Base-by-base conservation (phyloP, 176 grass and related monocot genomes). In the Juncus inflexus region DNA sequence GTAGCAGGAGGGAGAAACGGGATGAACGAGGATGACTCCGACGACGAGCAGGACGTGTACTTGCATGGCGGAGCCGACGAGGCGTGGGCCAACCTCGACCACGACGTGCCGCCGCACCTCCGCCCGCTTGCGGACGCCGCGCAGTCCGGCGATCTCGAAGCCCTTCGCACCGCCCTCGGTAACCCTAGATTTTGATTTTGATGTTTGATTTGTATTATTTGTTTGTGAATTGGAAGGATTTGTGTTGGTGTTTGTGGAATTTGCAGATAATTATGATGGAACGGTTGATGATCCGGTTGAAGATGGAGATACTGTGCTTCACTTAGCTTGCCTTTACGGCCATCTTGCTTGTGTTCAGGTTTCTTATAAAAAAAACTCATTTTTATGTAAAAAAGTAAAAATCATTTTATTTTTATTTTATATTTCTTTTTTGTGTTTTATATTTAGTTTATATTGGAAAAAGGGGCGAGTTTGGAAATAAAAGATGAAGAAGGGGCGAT, bases 401-500 rank as follows among this genome's bases (percentile, higher is more conserved):
- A 9, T 45, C 19, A 57, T 28, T 28, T 28, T 28, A 28, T 28
- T 28, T 28, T 28, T 28, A 49, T 35, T 3, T 60, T 67, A 9
- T 38, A 50, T 14, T 35, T 81, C 12, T 70, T 1, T 66, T 11
- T 42, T 12, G 6, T 60, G 5, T 38, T 40, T 69, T 39, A 69
- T 39, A 14, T 56, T 49, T 53, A 97, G 94, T 66, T 89, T 51
- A 62, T 97, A 64, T 64, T 97, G 77, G 74, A 80, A 79, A 77
- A 74, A 41, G 83, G 88, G 65, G 85, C 94, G 72, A 91, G 55
- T 66, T 84, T 97, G 59, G 87, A 97, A 68, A 74, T 78, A 77
- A 91, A 84, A 84, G 94, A 97, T 82, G 94, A 91, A 74, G 94
- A 91, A 97, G 87, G 85, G 1, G 87, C 85, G 37, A 89, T 97